Percentiles rank a stretch among this genome's conserved stretches.
Evolutionary conservation across 805 yeast species (phyloP).

Genomic region (Clavispora santaluciae): DNA sequence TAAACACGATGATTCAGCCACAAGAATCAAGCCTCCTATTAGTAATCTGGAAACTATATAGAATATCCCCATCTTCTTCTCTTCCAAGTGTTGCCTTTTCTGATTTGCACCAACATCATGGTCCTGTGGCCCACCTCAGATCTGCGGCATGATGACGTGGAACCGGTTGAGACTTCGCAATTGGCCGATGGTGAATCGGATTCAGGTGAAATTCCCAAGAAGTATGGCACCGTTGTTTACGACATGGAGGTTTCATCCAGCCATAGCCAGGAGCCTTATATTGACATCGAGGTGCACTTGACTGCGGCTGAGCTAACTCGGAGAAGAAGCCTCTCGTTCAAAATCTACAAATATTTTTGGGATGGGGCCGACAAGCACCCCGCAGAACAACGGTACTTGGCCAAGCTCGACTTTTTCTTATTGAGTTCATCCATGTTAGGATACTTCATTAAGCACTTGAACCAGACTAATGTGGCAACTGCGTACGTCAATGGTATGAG

Average conservation of each 20-base stretch:
- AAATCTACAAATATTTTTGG: constrained; percentile 27
- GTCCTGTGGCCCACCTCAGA: background rate
- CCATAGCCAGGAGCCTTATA: constrained; percentile 1
- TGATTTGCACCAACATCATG: too few species aligned
- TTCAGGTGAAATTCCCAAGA: background rate
- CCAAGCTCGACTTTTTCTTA: constrained; percentile 31
- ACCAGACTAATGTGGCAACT: constrained; percentile 15
- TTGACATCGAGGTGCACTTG: constrained; percentile 8
- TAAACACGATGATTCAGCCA: background rate
- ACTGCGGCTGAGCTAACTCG: constrained; percentile 16
- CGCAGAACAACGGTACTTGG: constrained; percentile 27
- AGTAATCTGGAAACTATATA: too few species aligned
- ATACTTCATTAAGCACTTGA: constrained; percentile 16
- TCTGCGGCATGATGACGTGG: background rate
- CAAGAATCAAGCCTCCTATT: background rate
- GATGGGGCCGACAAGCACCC: constrained; percentile 37
- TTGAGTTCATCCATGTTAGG: constrained; percentile 16
- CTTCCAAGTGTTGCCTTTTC: too few species aligned
- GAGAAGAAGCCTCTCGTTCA: constrained; percentile 19
- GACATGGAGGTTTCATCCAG: background rate
- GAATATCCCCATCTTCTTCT: too few species aligned
- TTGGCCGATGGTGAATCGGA: background rate
- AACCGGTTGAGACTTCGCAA: background rate
- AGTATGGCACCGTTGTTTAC: background rate
- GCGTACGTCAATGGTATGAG: constrained; percentile 17